Conservation (phyloP, 2,329 filamentous ascomycete genomes). For the Eurotiales sp. region DNA sequence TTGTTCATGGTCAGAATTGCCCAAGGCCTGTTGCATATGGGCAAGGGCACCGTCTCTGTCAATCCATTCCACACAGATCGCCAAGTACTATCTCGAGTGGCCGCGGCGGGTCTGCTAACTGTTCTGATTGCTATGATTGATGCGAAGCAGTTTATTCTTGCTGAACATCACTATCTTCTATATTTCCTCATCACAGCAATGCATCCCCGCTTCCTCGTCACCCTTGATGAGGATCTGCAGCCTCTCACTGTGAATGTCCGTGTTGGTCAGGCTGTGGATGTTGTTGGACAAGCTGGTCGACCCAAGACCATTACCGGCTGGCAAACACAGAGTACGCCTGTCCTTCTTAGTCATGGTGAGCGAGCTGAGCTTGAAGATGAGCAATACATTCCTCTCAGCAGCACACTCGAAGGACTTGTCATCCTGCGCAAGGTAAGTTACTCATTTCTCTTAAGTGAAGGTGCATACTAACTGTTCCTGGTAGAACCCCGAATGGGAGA, state of each 20-base stretch:
- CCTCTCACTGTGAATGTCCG: conserved; percentile 93
- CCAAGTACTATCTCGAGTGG: conserved; percentile 87
- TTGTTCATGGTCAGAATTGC: conserved; percentile 99
- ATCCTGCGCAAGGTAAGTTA: conserved; percentile 90
- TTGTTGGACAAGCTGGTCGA: conserved; percentile 92
- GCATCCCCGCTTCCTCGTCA: conserved; percentile 94
- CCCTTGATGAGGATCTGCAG: conserved; percentile 89
- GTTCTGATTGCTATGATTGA: conserved; percentile 94
- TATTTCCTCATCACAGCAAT: conserved; percentile 97
- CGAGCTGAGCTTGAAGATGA: conserved; percentile 96
- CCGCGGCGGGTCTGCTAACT: conserved; percentile 81
- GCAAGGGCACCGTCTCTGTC: conserved; percentile 92
- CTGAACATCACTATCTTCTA: conserved; percentile 81
- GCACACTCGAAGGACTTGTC: conserved; percentile 87
- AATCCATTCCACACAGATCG: conserved; percentile 99
- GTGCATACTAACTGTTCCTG: conserved; percentile 26
- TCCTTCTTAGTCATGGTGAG: conserved; percentile 90
- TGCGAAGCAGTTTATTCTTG: conserved; percentile 76
- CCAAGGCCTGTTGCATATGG: conserved; percentile 96
- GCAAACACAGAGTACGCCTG: conserved; percentile 99
- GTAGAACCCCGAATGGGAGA: conserved; percentile 47
- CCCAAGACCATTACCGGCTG: conserved; percentile 99
- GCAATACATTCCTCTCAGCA: conserved; percentile 89
- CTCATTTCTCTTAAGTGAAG: too few species aligned
- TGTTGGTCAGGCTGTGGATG: conserved; percentile 95